Percentiles rank a stretch among this genome's conserved stretches.
These are phyloP conservation scores for Neltuma alba DNA, from an alignment of 306 rosid genomes.

Conservation along the genomic window DNA sequence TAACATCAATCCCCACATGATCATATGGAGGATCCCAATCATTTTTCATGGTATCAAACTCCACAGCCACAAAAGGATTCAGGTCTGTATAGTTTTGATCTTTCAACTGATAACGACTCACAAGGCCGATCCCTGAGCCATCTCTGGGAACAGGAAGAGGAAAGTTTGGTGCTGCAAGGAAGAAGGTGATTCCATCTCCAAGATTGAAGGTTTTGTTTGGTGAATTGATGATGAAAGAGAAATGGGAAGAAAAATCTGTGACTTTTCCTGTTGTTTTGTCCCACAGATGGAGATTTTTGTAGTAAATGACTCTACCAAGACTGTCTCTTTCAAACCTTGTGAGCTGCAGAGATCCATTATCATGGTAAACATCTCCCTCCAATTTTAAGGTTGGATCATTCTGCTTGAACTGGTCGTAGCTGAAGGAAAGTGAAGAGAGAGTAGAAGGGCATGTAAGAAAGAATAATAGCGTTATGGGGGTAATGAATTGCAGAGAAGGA, in stretches of 20 bases:
- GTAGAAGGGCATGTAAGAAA: background rate
- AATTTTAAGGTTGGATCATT: background rate
- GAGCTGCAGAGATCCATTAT: background rate
- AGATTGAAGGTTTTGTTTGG: background rate
- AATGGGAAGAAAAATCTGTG: conserved; percentile 42
- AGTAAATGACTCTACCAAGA: conserved; percentile 31
- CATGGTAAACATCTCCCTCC: background rate
- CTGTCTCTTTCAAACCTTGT: conserved; percentile 14
- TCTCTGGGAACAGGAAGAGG: conserved; percentile 32
- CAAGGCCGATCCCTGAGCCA: conserved; percentile 39
- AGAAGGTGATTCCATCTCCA: conserved; percentile 58
- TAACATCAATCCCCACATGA: conserved; percentile 41
- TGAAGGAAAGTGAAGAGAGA: background rate
- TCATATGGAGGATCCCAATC: conserved; percentile 33
- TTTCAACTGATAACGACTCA: background rate
- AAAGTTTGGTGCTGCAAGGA: conserved; percentile 36
- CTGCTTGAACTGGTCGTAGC: background rate
- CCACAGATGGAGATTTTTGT: conserved; percentile 38
- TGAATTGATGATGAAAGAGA: conserved; percentile 49
- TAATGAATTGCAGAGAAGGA: background rate
- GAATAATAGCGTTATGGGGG: background rate
- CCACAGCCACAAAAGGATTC: conserved; percentile 50
- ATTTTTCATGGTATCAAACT: conserved; percentile 47
- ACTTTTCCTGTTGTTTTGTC: conserved; percentile 14
- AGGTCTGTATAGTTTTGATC: background rate